Conservation (phyloP, 331 rosid genomes). For the Malus hybrid region DNA sequence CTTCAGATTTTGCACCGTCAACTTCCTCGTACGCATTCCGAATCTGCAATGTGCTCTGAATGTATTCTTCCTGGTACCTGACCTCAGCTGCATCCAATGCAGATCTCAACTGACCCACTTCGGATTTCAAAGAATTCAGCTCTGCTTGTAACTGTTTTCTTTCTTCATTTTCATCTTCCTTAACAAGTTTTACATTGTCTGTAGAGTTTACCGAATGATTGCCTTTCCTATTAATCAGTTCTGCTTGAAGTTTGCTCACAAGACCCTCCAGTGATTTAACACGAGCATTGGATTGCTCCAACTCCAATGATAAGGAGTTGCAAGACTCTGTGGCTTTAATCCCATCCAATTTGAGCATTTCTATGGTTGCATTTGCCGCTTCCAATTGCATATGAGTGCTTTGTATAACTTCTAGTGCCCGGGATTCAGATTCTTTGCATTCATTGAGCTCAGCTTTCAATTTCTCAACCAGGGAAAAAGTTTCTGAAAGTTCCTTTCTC, state of each 20-base stretch:
- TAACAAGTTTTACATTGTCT: conserved; percentile 10
- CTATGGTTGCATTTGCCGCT: conserved; percentile 39
- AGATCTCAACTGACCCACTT: conserved; percentile 44
- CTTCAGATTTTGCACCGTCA: conserved; percentile 49
- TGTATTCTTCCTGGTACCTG: conserved; percentile 76
- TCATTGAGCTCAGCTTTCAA: conserved; percentile 46
- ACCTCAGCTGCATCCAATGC: conserved; percentile 61
- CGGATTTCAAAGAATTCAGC: conserved; percentile 45
- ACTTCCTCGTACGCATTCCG: conserved; percentile 57
- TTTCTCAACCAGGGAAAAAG: conserved; percentile 48
- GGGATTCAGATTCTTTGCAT: conserved; percentile 60
- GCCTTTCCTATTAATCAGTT: conserved; percentile 21
- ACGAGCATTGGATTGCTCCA: conserved; percentile 57
- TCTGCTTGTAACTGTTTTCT: conserved; percentile 45
- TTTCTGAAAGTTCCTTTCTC: conserved; percentile 58
- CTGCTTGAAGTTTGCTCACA: conserved; percentile 49
- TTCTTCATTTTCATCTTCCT: conserved; percentile 31
- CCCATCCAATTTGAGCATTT: conserved; percentile 37
- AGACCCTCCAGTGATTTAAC: conserved; percentile 55
- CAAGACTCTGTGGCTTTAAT: conserved; percentile 30
- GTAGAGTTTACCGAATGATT: conserved; percentile 15
- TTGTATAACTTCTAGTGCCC: conserved; percentile 38
- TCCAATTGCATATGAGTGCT: conserved; percentile 53
- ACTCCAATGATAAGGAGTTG: conserved; percentile 40
- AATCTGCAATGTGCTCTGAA: conserved; percentile 66